Evolutionary conservation across 192 early-diverging fungal genomes (phyloP).

Genomic region (Coemansia erecta): DNA sequence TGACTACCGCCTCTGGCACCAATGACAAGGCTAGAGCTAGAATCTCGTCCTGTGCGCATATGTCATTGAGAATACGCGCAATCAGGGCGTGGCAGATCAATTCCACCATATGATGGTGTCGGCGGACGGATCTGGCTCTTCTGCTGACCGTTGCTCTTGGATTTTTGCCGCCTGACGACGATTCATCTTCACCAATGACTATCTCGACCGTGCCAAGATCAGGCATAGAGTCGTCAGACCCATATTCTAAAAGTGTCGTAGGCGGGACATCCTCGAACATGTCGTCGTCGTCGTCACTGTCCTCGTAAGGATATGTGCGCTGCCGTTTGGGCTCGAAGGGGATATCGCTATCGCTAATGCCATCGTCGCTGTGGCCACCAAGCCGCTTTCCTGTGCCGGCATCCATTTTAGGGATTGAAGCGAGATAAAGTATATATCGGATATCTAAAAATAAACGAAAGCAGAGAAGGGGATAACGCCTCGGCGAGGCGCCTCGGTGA

Average conservation of each 20-base stretch:
- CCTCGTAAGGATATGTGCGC: not conserved
- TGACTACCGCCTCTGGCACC: slow-evolving; percentile 10
- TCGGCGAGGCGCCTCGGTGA: too few species aligned
- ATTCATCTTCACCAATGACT: slow-evolving; percentile 18
- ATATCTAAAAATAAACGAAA: too few species aligned
- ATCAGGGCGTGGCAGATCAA: slow-evolving; percentile 22
- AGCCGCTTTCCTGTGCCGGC: too few species aligned
- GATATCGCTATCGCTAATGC: not conserved
- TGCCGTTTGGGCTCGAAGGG: not conserved
- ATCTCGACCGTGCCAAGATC: slow-evolving; percentile 48
- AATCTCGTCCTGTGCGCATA: slow-evolving; percentile 5
- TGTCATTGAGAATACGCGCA: slow-evolving; percentile 19
- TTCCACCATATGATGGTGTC: slow-evolving; percentile 37
- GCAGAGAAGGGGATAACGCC: too few species aligned
- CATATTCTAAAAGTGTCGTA: not conserved
- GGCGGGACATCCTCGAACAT: slow-evolving; percentile 21
- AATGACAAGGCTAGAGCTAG: slow-evolving; percentile 29
- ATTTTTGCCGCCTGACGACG: not conserved
- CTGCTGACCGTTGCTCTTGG: slow-evolving; percentile 23
- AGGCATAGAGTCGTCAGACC: slow-evolving; percentile 22
- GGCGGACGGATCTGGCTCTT: slow-evolving; percentile 31
- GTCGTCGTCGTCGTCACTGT: slow-evolving; percentile 22
- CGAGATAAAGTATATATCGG: too few species aligned
- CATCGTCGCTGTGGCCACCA: not conserved
- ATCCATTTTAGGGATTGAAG: too few species aligned